Base-by-base conservation (phyloP, 768 basidiomycete species). In the Rhodosporidiobolus sp. region DNA sequence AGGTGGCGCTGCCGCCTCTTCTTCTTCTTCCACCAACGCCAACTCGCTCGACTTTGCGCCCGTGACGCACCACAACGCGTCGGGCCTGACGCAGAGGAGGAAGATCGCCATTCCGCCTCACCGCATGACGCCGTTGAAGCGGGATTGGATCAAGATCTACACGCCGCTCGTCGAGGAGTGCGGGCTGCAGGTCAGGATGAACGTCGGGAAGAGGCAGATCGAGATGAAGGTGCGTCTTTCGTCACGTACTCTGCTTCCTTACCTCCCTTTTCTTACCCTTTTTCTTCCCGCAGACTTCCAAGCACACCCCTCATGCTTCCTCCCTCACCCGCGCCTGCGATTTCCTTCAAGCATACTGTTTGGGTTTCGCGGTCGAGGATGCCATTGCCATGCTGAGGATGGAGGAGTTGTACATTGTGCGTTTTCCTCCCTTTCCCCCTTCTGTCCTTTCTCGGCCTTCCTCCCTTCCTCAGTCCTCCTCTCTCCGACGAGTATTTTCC, bases 331-430 rank as follows among this genome's bases (percentile, higher is more conserved):
- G 95, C 79, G 95, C 96, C 46, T 92, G 93, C 24, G 96, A 99
- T 82, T 99, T 98, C 79, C 88, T 96, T 68, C 92, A 94, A 79
- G 94, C 96, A 0, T 99, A 88, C 81, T 88, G 93, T 3, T 82
- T 97, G 16, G 96, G 96, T 11, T 99, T 99, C 78, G 92, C 95
- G 78, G 90, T 96, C 10, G 92, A 97, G 92, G 96, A 99, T 77
- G 89, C 95, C 10, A 91, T 99, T 74, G 96, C 96, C 10, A 88
- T 99, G 34, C 86, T 99, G 46, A 88, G 96, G 73, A 81, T 99
- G 77, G 96, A 99, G 79, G 96, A 98, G 80, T 86, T 99, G 22
- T 99, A 98, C 81, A 89, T 99, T 57, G 96, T 98, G 79, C 52
- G 67, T 58, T 10, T 24, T 9, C 10, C 26, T 54, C 22, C 20